Evolutionary conservation across 345 rosid species (phyloP).

Genomic region (Erucastrum elatum): DNA sequence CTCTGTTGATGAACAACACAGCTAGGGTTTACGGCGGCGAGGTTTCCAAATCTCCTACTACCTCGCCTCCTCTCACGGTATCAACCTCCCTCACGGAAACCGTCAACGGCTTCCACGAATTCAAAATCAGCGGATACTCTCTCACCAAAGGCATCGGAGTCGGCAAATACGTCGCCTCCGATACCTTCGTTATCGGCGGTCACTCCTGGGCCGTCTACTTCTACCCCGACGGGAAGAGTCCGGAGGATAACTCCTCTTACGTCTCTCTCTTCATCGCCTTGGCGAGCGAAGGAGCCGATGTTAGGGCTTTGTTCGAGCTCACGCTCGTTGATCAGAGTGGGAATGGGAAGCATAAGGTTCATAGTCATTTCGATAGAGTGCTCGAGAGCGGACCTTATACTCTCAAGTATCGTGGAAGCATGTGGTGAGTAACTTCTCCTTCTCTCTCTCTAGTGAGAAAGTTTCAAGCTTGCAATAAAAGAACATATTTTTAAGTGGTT

Average conservation of each 20-base stretch:
- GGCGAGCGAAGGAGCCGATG: conserved; percentile 76
- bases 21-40: conserved; percentile 45
- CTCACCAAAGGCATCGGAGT: conserved; percentile 68
- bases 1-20: conserved; percentile 64
- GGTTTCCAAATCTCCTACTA: conserved; percentile 43
- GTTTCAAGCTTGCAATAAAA: not conserved
- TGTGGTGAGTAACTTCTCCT: conserved; percentile 57
- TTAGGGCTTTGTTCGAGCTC: conserved; percentile 70
- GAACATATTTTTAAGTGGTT: too few species aligned
- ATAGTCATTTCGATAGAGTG: conserved; percentile 74
- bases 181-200: conserved; percentile 63
- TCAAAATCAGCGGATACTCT: conserved; percentile 64
- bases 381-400: conserved; percentile 80
- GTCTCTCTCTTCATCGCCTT: conserved; percentile 75
- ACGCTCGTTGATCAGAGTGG: conserved; percentile 81
- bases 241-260: conserved; percentile 58
- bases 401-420: conserved; percentile 73
- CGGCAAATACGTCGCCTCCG: conserved; percentile 67
- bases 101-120: conserved; percentile 63
- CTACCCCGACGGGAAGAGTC: conserved; percentile 80
- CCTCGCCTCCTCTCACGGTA: conserved; percentile 40
- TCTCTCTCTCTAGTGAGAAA: not conserved
- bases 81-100: conserved; percentile 64
- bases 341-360: conserved; percentile 60
- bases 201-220: conserved; percentile 77